A percentile compares a stretch with the other conserved stretches of the same genome.
Evolutionary conservation across 2,329 filamentous ascomycete genomes (phyloP).

Genomic region (Fusarium guadeloupense): DNA sequence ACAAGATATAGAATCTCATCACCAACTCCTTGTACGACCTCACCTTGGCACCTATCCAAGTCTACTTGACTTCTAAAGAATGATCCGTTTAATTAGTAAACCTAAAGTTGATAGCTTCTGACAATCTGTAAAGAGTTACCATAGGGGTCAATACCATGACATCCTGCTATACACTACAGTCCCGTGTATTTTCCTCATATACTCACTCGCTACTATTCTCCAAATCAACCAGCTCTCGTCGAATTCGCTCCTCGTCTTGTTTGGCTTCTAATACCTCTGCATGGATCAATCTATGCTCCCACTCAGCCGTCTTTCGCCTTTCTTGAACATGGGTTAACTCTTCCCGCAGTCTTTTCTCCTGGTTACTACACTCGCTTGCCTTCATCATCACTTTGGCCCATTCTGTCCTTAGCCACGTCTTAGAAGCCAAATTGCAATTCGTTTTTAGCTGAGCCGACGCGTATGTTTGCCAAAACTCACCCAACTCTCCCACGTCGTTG

Average conservation of each 20-base stretch:
- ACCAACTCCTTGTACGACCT: neutral
- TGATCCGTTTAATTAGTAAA: no score
- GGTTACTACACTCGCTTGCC: neutral
- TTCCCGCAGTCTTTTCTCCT: neutral
- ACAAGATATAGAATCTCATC: no score
- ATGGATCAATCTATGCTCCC: neutral
- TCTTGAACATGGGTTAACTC: neutral
- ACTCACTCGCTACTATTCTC: neutral
- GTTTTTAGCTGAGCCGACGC: neutral
- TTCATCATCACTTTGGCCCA: neutral
- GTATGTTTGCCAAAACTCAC: neutral
- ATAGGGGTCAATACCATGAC: neutral
- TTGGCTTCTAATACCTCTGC: neutral
- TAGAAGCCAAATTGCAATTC: neutral
- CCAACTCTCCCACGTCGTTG: neutral
- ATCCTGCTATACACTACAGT: neutral
- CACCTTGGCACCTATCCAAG: no score
- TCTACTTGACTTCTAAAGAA: no score
- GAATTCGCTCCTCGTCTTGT: neutral
- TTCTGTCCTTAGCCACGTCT: constrained; percentile 2
- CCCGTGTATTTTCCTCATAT: neutral
- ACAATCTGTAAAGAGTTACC: no score
- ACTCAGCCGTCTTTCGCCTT: neutral
- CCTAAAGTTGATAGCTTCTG: neutral
- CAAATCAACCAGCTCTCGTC: neutral